A percentile compares a stretch with the other conserved stretches of the same genome.
phyloP scores from a whole-genome alignment of 1,139 yeast species.

The Geotrichum bryndzae region DNA sequence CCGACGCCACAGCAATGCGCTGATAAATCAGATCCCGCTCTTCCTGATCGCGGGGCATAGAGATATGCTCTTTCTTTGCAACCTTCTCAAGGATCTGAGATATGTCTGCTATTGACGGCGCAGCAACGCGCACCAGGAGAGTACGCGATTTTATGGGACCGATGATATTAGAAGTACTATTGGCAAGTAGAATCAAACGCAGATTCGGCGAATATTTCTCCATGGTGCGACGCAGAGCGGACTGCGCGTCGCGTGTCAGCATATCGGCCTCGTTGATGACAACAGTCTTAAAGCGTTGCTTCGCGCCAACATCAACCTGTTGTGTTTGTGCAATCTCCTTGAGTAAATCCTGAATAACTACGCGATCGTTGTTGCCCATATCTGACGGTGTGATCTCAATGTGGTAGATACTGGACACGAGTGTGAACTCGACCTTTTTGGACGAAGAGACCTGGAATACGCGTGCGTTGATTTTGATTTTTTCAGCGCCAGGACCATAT shows the following conservation, averaged over 20 bases:
- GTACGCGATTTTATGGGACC: constrained; percentile 95
- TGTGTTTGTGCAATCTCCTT: constrained; percentile 95
- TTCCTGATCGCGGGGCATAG: constrained; percentile 42
- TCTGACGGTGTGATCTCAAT: constrained; percentile 95
- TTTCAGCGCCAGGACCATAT: constrained; percentile 76
- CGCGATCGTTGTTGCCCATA: constrained; percentile 91
- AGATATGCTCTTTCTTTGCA: constrained; percentile 51
- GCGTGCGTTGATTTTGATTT: constrained; percentile 83
- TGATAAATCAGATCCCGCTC: constrained; percentile 38
- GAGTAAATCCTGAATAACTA: constrained; percentile 86
- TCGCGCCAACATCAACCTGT: constrained; percentile 72
- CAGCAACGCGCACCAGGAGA: constrained; percentile 73
- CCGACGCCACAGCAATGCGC: constrained; percentile 50
- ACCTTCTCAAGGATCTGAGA: constrained; percentile 49
- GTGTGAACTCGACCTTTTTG: constrained; percentile 81
- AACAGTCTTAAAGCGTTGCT: constrained; percentile 82
- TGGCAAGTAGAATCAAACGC: constrained; percentile 77
- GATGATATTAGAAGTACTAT: constrained; percentile 84
- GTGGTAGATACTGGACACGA: constrained; percentile 84
- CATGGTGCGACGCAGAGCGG: constrained; percentile 96
- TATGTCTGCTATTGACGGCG: constrained; percentile 63
- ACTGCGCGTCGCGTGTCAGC: constrained; percentile 92
- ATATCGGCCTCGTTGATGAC: constrained; percentile 92
- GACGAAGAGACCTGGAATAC: constrained; percentile 63
- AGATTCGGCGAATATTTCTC: constrained; percentile 89